phyloP scores from a whole-genome alignment of 345 rosid genomes.

The Toxicodendron radicans region DNA sequence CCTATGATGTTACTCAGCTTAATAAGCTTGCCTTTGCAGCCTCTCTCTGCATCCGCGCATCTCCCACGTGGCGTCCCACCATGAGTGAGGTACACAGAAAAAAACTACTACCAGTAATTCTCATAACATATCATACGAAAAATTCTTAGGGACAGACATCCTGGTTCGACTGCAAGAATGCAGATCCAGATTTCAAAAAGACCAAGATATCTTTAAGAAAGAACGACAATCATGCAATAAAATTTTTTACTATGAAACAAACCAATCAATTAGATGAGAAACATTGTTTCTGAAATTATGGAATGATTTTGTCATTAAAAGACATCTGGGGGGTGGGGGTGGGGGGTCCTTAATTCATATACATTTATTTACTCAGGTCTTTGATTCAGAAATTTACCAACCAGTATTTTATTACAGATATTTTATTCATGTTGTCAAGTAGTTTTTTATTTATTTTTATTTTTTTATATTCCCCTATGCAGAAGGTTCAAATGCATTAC shows the following conservation, averaged over 20 bases:
- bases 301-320: neutral
- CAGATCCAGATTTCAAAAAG: no score
- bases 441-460: neutral
- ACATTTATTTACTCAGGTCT: neutral
- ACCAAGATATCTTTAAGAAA: neutral
- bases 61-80: constrained; percentile 80
- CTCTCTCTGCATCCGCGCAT: constrained; percentile 80
- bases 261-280: no score
- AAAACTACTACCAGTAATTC: constrained; percentile 17
- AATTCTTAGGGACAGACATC: no score
- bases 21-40: constrained; percentile 75
- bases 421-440: neutral
- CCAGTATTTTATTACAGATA: neutral
- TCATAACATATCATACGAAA: no score
- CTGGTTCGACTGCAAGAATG: no score
- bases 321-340: neutral
- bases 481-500: constrained; percentile 11
- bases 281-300: neutral
- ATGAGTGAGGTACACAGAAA: constrained; percentile 69
- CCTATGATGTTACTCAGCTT: constrained; percentile 56
- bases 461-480: neutral
- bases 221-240: no score
- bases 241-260: no score
- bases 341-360: neutral
- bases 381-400: neutral